phyloP scores from a whole-genome alignment of 768 basidiomycete genomes.

The Rossbeevera mucosa region DNA sequence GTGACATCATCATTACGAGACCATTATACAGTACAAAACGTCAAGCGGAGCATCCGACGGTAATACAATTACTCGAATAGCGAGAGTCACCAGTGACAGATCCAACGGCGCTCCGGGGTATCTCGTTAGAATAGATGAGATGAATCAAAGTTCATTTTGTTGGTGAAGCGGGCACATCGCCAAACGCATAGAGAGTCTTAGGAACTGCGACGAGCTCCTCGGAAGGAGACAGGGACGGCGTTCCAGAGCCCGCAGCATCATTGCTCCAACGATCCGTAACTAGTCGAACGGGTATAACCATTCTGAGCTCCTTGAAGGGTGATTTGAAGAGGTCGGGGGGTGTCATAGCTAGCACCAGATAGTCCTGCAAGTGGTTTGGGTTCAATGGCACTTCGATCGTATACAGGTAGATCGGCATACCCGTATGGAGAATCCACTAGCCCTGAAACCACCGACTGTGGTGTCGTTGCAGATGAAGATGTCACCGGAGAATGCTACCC shows the following conservation, averaged over 20 bases:
- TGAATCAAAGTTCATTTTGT: not conserved
- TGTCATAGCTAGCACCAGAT: constrained; percentile 53
- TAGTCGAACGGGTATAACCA: constrained; percentile 58
- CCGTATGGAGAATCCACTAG: constrained; percentile 60
- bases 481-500: constrained; percentile 60
- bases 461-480: constrained; percentile 47
- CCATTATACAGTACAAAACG: not conserved
- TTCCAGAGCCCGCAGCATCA: constrained; percentile 26
- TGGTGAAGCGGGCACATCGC: not conserved
- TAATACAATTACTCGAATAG: not conserved
- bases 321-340: constrained; percentile 54
- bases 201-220: constrained; percentile 20
- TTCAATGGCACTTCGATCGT: constrained; percentile 1
- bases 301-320: constrained; percentile 56
- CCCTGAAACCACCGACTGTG: constrained; percentile 59
- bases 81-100: not conserved
- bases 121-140: not conserved
- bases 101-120: not conserved
- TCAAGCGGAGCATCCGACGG: not conserved
- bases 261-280: constrained; percentile 57
- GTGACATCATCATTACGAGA: constrained; percentile 20
- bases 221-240: constrained; percentile 17
- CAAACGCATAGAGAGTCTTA: constrained; percentile 5
- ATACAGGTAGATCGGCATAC: constrained; percentile 32
- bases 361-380: constrained; percentile 47